Percentiles rank a stretch among this genome's conserved stretches.
These are phyloP conservation scores for Malus domestica DNA, from an alignment of 306 rosid species.

Conservation along the genomic window ASM211411v1 NC_041805.1:11664001-11664500, in stretches of 20 bases:
- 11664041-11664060: background rate
- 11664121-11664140: background rate
- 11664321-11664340: background rate
- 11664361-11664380: slow-evolving; percentile 1
- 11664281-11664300: background rate
- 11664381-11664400: background rate
- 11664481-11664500: slow-evolving; percentile 90
- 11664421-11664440: slow-evolving; percentile 86
- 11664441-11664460: slow-evolving; percentile 93
- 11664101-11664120: background rate
- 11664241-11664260: too few species aligned
- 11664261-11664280: background rate
- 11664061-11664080: background rate
- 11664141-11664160: too few species aligned
- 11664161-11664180: background rate
- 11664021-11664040: background rate
- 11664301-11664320: background rate
- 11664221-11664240: background rate
- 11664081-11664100: background rate
- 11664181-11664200: background rate
- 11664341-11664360: background rate
- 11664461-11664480: slow-evolving; percentile 94
- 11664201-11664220: background rate
- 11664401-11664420: slow-evolving; percentile 30
- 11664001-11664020: background rate